These are phyloP conservation scores for Rhizomucor miehei DNA, from an alignment of 371 early-diverging fungal genomes.

Conservation along the genomic window DNA sequence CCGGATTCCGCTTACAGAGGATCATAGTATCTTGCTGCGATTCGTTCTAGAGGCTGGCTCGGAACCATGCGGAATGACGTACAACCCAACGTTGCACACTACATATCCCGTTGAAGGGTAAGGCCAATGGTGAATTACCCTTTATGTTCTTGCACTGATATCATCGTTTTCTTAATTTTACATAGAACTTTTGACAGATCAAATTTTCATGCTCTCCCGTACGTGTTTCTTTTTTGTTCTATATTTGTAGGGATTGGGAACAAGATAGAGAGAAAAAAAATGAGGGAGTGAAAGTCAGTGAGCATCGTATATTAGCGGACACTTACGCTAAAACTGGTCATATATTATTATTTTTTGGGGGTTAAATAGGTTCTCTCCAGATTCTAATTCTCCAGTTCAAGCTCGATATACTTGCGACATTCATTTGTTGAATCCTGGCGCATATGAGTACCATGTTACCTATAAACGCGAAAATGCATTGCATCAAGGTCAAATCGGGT, in stretches of 20 bases:
- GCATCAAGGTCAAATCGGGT: conserved; percentile 38
- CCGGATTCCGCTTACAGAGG: conserved; percentile 74
- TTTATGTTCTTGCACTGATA: neutral
- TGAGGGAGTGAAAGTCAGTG: no score
- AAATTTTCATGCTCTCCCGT: conserved; percentile 38
- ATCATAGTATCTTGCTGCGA: conserved; percentile 64
- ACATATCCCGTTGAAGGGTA: conserved; percentile 83
- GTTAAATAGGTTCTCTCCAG: conserved; percentile 4
- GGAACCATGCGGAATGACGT: conserved; percentile 51
- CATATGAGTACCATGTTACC: conserved; percentile 85
- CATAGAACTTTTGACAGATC: conserved; percentile 32
- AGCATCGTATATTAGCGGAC: no score
- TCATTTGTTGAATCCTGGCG: conserved; percentile 66
- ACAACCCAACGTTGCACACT: conserved; percentile 61
- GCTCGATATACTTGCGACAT: conserved; percentile 60
- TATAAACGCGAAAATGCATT: conserved; percentile 24
- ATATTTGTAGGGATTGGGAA: conserved; percentile 16
- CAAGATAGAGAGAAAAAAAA: neutral
- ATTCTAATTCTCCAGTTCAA: neutral
- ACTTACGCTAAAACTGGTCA: conserved; percentile 6
- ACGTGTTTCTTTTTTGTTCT: no score
- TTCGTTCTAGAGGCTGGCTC: conserved; percentile 82
- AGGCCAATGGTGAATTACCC: conserved; percentile 2
- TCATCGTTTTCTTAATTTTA: conserved; percentile 6
- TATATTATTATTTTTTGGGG: conserved; percentile 6